phyloP scores from a whole-genome alignment of 2,329 filamentous ascomycete species.

The Fusarium sp. region DNA sequence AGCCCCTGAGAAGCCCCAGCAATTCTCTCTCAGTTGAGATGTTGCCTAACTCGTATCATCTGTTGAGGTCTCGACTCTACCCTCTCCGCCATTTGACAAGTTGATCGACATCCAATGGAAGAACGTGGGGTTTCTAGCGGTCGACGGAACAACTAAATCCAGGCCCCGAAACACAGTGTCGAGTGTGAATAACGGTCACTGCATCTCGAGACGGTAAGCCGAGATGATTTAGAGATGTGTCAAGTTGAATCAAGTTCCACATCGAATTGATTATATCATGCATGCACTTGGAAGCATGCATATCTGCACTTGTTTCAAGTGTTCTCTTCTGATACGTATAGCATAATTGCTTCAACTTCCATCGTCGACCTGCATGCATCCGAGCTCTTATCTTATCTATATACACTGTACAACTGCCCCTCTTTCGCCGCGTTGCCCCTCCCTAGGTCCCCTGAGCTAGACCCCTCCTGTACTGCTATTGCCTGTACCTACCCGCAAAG shows the following conservation, averaged over 20 bases:
- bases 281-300: neutral
- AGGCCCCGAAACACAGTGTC: conserved; percentile 37
- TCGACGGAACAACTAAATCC: conserved; percentile 39
- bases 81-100: conserved; percentile 21
- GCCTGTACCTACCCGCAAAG: conserved; percentile 34
- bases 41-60: conserved; percentile 33
- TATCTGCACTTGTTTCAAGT: neutral
- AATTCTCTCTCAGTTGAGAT: conserved; percentile 10
- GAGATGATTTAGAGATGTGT: neutral
- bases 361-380: neutral
- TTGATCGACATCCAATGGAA: conserved; percentile 13
- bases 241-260: neutral
- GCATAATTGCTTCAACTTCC: neutral
- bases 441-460: conserved; percentile 38
- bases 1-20: neutral
- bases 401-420: conserved; percentile 45
- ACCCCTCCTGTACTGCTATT: conserved; percentile 38
- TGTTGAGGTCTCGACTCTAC: conserved; percentile 14
- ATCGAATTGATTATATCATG: neutral
- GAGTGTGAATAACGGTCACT: neutral
- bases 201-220: neutral
- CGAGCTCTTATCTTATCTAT: conserved; percentile 42
- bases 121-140: conserved; percentile 32
- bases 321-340: neutral
- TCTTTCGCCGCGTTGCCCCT: conserved; percentile 42